Evolutionary conservation across 2,329 filamentous ascomycete genomes (phyloP).

Genomic region (Akanthomyces dipterigenus): DNA sequence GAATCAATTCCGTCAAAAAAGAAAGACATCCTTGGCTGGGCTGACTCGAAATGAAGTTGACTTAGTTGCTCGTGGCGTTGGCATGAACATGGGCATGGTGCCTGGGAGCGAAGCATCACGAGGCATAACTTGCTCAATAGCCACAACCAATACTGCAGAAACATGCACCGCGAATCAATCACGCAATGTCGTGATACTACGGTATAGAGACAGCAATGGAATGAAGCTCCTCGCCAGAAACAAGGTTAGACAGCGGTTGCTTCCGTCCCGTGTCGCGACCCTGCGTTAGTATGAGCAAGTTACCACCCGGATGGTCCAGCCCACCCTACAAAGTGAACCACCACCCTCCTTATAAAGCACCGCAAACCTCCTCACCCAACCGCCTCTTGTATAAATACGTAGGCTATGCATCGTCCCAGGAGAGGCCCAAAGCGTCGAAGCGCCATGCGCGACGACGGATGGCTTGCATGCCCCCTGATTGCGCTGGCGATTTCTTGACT

Average conservation of each 20-base stretch:
- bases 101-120: background rate
- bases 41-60: background rate
- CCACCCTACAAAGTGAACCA: background rate
- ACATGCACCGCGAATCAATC: background rate
- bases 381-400: conserved; percentile 5
- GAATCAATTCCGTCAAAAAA: background rate
- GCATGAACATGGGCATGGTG: too few relatives aligned
- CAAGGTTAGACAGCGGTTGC: background rate
- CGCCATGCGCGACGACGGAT: background rate
- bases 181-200: background rate
- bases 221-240: background rate
- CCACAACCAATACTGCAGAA: background rate
- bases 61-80: background rate
- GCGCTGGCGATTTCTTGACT: background rate
- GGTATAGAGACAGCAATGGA: background rate
- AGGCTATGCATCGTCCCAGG: background rate
- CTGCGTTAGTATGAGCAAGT: conserved; percentile 28
- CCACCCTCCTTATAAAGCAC: conserved; percentile 9
- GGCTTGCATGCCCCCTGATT: background rate
- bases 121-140: background rate
- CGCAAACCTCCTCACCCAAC: conserved; percentile 5
- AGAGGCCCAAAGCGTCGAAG: background rate
- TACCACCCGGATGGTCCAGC: conserved; percentile 17
- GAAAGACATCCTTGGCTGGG: background rate
- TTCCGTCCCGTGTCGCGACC: background rate